Conservation (phyloP, 352 stramenopile genomes). For the Pythium rhizo-oryzae region DNA sequence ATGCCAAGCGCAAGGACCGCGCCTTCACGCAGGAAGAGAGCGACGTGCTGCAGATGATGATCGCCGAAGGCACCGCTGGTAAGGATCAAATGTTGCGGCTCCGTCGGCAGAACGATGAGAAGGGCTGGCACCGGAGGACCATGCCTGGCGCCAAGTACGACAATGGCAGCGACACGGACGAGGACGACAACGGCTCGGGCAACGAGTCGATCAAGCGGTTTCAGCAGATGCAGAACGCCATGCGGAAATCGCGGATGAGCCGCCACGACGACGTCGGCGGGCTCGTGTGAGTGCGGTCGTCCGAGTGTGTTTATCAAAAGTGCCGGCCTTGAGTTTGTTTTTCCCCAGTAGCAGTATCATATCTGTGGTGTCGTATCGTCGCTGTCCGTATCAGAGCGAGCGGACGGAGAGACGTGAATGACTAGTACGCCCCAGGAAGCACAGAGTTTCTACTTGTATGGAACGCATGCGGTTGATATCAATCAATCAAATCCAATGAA, state of each 20-base stretch:
- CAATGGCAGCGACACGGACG: conserved; percentile 58
- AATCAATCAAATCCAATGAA: conserved; percentile 26
- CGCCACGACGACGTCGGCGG: conserved; percentile 21
- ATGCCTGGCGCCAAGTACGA: conserved; percentile 37
- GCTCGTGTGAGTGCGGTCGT: conserved; percentile 21
- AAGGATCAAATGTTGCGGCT: conserved; percentile 71
- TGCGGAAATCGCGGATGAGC: conserved; percentile 35
- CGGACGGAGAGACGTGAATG: background rate
- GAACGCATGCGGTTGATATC: conserved; percentile 25
- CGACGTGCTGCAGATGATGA: conserved; percentile 80
- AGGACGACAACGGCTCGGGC: conserved; percentile 37
- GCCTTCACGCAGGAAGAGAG: conserved; percentile 70
- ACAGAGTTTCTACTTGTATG: conserved; percentile 10
- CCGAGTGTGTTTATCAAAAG: background rate
- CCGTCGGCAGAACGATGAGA: conserved; percentile 62
- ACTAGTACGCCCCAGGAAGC: background rate
- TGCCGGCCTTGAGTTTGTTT: background rate
- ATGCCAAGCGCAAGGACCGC: conserved; percentile 55
- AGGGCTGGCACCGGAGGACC: conserved; percentile 58
- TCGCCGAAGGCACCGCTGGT: conserved; percentile 69
- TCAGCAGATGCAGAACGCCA: conserved; percentile 45
- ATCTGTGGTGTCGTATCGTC: background rate
- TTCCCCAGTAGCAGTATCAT: conserved; percentile 1
- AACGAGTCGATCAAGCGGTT: conserved; percentile 33
- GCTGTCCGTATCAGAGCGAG: background rate